A percentile compares a stretch with the other conserved stretches of the same genome.
These are phyloP conservation scores for Diplotaxis tenuifolia DNA, from an alignment of 345 rosid genomes.

Conservation along the genomic window DNA sequence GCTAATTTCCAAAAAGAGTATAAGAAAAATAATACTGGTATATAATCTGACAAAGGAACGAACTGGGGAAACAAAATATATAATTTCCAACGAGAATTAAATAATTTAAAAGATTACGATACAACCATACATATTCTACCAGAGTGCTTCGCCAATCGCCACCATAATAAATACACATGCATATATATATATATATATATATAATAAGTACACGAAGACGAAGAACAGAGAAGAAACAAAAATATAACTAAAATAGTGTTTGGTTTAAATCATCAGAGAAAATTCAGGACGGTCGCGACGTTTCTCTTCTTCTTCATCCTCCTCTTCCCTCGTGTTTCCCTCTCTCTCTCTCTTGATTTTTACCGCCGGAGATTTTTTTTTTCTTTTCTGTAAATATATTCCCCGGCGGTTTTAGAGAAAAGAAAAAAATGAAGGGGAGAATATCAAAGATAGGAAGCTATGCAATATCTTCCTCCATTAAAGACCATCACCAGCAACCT, in stretches of 20 bases:
- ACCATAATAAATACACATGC: constrained; percentile 28
- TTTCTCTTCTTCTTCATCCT: constrained; percentile 28
- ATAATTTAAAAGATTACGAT: neutral
- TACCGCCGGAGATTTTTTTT: constrained; percentile 26
- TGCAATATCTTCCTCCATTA: constrained; percentile 77
- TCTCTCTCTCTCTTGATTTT: constrained; percentile 8
- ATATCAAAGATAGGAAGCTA: constrained; percentile 80
- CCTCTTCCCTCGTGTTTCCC: neutral
- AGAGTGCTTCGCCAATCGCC: constrained; percentile 29
- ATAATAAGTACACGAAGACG: constrained; percentile 2
- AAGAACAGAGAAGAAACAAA: neutral
- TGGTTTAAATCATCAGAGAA: constrained; percentile 12
- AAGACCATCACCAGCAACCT: constrained; percentile 64
- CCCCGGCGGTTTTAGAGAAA: constrained; percentile 28
- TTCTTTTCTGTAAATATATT: neutral
- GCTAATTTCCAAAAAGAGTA: neutral
- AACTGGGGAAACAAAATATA: constrained; percentile 15
- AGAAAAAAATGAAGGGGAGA: constrained; percentile 45
- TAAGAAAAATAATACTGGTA: neutral
- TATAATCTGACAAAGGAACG: neutral
- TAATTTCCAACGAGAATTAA: neutral
- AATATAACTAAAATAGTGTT: neutral
- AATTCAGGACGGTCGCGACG: constrained; percentile 34
- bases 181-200: constrained; percentile 7
- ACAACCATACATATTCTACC: constrained; percentile 2